Conservation (phyloP, 2,329 filamentous ascomycete genomes). For the Diaporthe batatas region DNA sequence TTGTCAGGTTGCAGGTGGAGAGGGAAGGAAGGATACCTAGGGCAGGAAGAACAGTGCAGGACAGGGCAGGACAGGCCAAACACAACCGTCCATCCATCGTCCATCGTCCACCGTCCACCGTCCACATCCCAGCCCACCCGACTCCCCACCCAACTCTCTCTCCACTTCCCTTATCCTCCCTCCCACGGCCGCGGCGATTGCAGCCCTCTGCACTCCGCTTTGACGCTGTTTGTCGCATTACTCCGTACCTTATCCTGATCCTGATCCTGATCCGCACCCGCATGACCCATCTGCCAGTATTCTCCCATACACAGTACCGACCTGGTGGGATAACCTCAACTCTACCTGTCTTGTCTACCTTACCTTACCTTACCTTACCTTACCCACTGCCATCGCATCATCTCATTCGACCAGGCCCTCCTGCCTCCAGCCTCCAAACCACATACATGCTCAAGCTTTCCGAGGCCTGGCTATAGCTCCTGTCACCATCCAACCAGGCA, state of each 20-base stretch:
- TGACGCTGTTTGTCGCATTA: conserved; percentile 30
- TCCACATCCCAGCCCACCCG: not conserved
- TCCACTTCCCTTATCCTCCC: conserved; percentile 27
- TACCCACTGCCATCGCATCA: not conserved
- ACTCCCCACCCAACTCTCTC: not conserved
- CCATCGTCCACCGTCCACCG: not conserved
- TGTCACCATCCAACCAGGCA: not conserved
- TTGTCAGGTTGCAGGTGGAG: not conserved
- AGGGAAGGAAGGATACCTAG: not conserved
- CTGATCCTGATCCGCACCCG: conserved; percentile 18
- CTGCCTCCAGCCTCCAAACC: not conserved
- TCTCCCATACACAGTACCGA: conserved; percentile 1
- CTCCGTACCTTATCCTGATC: not conserved
- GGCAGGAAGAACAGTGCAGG: not conserved
- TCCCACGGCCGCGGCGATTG: not conserved
- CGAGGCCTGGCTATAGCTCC: conserved; percentile 19
- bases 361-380: conserved; percentile 31
- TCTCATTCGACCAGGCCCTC: not conserved
- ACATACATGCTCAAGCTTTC: conserved; percentile 3
- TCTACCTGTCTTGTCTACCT: conserved; percentile 20
- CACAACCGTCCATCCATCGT: not conserved
- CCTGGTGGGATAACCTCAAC: conserved; percentile 29
- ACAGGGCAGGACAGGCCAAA: not conserved
- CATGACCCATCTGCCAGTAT: conserved; percentile 19
- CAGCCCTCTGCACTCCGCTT: conserved; percentile 13